These are phyloP conservation scores for Dendryphion nanum DNA, from an alignment of 2,329 filamentous ascomycete genomes.

Conservation along the genomic window DNA sequence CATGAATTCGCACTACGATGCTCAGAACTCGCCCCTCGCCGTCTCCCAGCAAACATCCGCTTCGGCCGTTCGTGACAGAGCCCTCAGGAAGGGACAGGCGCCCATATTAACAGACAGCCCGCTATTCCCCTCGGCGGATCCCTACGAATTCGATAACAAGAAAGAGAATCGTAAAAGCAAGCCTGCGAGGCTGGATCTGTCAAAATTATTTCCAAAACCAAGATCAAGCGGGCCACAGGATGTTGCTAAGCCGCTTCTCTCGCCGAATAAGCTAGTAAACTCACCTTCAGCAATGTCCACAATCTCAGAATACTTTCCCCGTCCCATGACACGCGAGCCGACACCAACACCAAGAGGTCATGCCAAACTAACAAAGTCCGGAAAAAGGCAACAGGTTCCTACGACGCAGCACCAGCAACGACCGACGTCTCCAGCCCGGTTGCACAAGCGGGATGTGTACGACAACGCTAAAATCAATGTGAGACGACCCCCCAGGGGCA, in stretches of 20 bases:
- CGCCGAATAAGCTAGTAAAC: slow-evolving; percentile 39
- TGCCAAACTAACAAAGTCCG: slow-evolving; percentile 25
- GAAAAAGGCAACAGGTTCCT: slow-evolving; percentile 17
- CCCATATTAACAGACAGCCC: slow-evolving; percentile 7
- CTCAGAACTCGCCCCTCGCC: slow-evolving; percentile 38
- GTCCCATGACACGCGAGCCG: slow-evolving; percentile 30
- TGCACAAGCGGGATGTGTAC: slow-evolving; percentile 38
- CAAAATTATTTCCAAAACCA: slow-evolving; percentile 43
- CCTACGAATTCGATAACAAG: slow-evolving; percentile 18
- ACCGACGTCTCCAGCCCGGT: slow-evolving; percentile 23
- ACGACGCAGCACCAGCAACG: slow-evolving; percentile 7
- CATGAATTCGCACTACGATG: slow-evolving; percentile 44
- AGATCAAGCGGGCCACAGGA: slow-evolving; percentile 17
- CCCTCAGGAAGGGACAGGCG: slow-evolving; percentile 38
- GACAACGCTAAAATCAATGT: slow-evolving; percentile 49
- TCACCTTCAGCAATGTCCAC: slow-evolving; percentile 42
- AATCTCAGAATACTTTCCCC: slow-evolving; percentile 36
- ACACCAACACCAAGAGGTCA: slow-evolving; percentile 21
- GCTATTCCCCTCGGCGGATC: slow-evolving; percentile 19
- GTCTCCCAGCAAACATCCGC: slow-evolving; percentile 47
- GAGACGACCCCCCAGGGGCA: slow-evolving; percentile 47
- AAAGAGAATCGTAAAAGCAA: slow-evolving; percentile 31
- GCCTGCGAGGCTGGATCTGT: slow-evolving; percentile 40
- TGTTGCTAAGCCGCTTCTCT: slow-evolving; percentile 27
- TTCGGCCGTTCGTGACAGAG: slow-evolving; percentile 45